A percentile compares a stretch with the other conserved stretches of the same genome.
Conservation (phyloP, 306 rosid species). For the Pyrus betulifolia region DNA sequence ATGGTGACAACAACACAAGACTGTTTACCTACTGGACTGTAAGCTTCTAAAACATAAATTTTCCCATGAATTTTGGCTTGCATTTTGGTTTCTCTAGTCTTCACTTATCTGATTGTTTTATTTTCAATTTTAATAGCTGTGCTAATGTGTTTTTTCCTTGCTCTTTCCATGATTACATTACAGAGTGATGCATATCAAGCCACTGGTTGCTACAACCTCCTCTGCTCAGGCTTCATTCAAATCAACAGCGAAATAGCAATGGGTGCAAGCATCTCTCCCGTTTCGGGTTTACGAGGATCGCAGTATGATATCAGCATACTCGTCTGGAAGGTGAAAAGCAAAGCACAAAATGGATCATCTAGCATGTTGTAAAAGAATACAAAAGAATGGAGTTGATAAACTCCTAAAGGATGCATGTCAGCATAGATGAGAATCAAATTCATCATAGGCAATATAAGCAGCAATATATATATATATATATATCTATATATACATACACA, state of each 20-base stretch:
- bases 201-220: conserved; percentile 98
- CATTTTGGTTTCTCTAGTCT: background rate
- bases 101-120: background rate
- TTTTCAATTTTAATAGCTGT: background rate
- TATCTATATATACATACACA: background rate
- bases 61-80: background rate
- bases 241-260: conserved; percentile 79
- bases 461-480: background rate
- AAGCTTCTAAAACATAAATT: conserved; percentile 11
- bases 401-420: background rate
- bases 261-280: conserved; percentile 96
- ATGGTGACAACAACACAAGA: conserved; percentile 92
- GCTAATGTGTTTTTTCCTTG: background rate
- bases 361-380: background rate
- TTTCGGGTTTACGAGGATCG: conserved; percentile 53
- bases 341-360: background rate
- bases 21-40: conserved; percentile 99
- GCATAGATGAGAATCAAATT: background rate
- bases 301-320: conserved; percentile 90
- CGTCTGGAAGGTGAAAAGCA: conserved; percentile 86
- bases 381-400: background rate
- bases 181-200: conserved; percentile 99
- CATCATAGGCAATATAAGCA: background rate
- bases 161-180: background rate
- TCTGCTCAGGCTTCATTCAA: conserved; percentile 96